Conservation (phyloP, 805 yeast genomes). For the Suhomyces canberraensis region DNA sequence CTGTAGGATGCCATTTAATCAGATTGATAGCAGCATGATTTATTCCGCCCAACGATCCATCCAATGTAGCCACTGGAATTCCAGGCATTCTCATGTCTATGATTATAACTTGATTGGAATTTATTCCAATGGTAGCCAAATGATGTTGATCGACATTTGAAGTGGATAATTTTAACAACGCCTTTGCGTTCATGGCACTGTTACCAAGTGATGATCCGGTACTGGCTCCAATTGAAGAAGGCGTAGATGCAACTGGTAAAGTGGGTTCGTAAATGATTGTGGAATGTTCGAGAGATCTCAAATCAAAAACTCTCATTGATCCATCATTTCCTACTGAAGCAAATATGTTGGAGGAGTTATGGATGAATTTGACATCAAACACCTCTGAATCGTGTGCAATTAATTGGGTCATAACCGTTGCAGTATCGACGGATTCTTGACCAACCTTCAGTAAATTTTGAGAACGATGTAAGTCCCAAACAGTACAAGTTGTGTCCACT, state of each 20-base stretch:
- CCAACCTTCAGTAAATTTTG: slow-evolving; percentile 5
- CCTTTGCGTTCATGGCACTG: slow-evolving; percentile 36
- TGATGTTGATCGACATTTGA: slow-evolving; percentile 79
- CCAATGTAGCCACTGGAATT: slow-evolving; percentile 64
- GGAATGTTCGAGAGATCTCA: slow-evolving; percentile 85
- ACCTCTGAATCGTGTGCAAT: slow-evolving; percentile 97
- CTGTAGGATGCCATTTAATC: slow-evolving; percentile 80
- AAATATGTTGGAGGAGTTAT: slow-evolving; percentile 71
- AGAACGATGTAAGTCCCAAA: slow-evolving; percentile 72
- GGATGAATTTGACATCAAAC: slow-evolving; percentile 82
- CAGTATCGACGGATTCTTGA: slow-evolving; percentile 36
- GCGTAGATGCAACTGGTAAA: slow-evolving; percentile 8
- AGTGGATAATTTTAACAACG: slow-evolving; percentile 73
- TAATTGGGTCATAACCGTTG: slow-evolving; percentile 80
- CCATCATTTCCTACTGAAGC: slow-evolving; percentile 96
- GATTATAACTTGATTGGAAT: slow-evolving; percentile 61
- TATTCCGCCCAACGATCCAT: slow-evolving; percentile 46
- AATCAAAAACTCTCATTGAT: slow-evolving; percentile 85
- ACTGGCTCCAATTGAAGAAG: slow-evolving; percentile 7
- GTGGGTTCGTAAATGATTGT: slow-evolving; percentile 89
- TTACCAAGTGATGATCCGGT: slow-evolving; percentile 1
- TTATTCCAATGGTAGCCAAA: slow-evolving; percentile 76
- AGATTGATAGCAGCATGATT: slow-evolving; percentile 68
- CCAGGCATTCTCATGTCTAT: slow-evolving; percentile 90
- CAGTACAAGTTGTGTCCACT: slow-evolving; percentile 94